Evolutionary conservation across 306 rosid species (phyloP).

Genomic region (Cucumis hystrix): DNA sequence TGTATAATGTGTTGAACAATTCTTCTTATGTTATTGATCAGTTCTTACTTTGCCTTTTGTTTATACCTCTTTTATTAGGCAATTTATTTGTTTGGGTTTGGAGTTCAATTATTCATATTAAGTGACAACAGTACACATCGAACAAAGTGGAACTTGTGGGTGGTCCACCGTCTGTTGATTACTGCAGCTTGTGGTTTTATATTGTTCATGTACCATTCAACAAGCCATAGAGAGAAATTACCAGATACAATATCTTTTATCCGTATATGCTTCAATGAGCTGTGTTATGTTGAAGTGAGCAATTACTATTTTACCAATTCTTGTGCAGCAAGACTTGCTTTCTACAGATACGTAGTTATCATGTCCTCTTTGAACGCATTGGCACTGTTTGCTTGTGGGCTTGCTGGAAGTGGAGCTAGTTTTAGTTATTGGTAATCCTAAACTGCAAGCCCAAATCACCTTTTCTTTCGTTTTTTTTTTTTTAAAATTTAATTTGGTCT

Average conservation of each 20-base stretch:
- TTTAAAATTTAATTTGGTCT: neutral
- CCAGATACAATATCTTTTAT: constrained; percentile 42
- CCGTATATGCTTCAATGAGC: neutral
- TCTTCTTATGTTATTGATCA: constrained; percentile 8
- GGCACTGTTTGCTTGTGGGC: constrained; percentile 53
- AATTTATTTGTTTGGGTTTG: constrained; percentile 62
- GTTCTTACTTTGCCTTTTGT: constrained; percentile 10
- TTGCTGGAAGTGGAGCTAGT: constrained; percentile 60
- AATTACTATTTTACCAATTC: constrained; percentile 1
- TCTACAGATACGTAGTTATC: constrained; percentile 61
- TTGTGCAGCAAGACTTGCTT: constrained; percentile 84
- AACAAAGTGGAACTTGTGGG: constrained; percentile 81
- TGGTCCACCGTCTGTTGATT: constrained; percentile 58
- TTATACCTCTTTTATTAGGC: constrained; percentile 44
- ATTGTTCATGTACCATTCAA: constrained; percentile 80
- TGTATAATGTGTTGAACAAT: neutral
- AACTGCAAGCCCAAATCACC: neutral
- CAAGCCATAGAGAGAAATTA: constrained; percentile 81
- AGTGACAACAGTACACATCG: constrained; percentile 22
- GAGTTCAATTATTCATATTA: constrained; percentile 68
- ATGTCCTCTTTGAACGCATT: constrained; percentile 56
- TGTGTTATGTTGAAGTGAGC: neutral
- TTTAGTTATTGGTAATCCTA: constrained; percentile 64
- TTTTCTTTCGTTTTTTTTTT: neutral
- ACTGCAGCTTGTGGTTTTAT: constrained; percentile 56